Evolutionary conservation across 1,284 basidiomycete genomes (phyloP).

Genomic region (Sanghuangporus baumii): DNA sequence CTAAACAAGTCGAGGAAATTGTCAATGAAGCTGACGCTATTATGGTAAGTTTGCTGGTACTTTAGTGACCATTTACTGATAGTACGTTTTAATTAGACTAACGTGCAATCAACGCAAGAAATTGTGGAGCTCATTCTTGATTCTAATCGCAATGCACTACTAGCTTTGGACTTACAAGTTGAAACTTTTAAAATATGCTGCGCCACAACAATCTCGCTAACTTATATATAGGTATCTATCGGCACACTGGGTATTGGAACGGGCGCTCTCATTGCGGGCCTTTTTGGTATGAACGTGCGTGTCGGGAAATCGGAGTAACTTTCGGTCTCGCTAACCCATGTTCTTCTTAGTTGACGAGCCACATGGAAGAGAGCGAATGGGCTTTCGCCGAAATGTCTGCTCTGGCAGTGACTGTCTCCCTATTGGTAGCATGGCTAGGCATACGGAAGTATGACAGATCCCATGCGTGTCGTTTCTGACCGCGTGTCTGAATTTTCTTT

Average conservation of each 20-base stretch:
- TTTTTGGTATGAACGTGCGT: slow-evolving; percentile 95
- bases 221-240: slow-evolving; percentile 69
- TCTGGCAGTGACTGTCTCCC: slow-evolving; percentile 45
- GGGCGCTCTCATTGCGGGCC: slow-evolving; percentile 88
- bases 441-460: slow-evolving; percentile 46
- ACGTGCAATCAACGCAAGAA: slow-evolving; percentile 95
- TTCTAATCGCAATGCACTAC: slow-evolving; percentile 89
- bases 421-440: slow-evolving; percentile 53
- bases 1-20: slow-evolving; percentile 95
- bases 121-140: slow-evolving; percentile 97
- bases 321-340: slow-evolving; percentile 15
- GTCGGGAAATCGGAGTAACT: slow-evolving; percentile 16
- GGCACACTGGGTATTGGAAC: slow-evolving; percentile 87
- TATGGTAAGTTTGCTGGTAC: slow-evolving; percentile 45
- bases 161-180: slow-evolving; percentile 89
- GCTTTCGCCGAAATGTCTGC: slow-evolving; percentile 64
- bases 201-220: slow-evolving; percentile 5
- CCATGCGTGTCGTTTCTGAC: background rate
- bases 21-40: slow-evolving; percentile 89
- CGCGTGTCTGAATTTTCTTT: background rate
- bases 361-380: slow-evolving; percentile 61
- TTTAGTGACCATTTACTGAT: slow-evolving; percentile 5
- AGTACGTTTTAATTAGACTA: slow-evolving; percentile 46
- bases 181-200: slow-evolving; percentile 15
- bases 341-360: slow-evolving; percentile 53